Base-by-base conservation (phyloP, 2,329 filamentous ascomycete genomes). In the Ophiocordyceps australis region DNA sequence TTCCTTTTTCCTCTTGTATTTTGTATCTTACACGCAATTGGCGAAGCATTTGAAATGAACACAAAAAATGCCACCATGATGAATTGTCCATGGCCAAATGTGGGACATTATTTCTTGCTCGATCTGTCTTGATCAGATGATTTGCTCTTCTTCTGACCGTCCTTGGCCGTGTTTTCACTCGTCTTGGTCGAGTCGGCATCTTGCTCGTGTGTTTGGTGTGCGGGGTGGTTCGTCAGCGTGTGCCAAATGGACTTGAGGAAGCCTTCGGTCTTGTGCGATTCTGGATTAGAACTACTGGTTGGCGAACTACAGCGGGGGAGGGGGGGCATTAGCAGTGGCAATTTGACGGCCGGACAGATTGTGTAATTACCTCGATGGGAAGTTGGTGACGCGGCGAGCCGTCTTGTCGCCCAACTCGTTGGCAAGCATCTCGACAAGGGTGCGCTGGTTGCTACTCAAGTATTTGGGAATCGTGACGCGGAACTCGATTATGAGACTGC, bases 241-340 rank as follows among this genome's bases (percentile, higher is more conserved):
- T 94, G 81, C 86, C 86, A 95, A 35, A 91, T 73, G 22, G 75
- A 82, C 57, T 89, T 94, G 32, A 95, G 55, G 44, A 94, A 93
- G 3, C 86, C 81, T 49, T 94, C 85, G 42, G 78, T 72, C 52
- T 77, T 76, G 47, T 86, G 75, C 1, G 62, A 55, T 22, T 60
- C 55, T 11, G 50, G 38, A 26, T 46, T 39, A 22, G 41, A 38
- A 8, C 42, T 29, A 24, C 34, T 23, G 19, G 26, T 22, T 7
- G 26, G 24, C 7, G 35, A 21, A 17, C 30, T 37, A 20, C 9
- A 17, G n/a, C n/a, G n/a, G n/a, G n/a, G n/a, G n/a, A n/a, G n/a
- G n/a, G n/a, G n/a, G n/a, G n/a, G n/a, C n/a, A n/a, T n/a, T n/a
- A n/a, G n/a, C n/a, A n/a, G n/a, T n/a, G n/a, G n/a, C n/a, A n/a